Percentiles rank a stretch among this genome's conserved stretches.
phyloP scores from a whole-genome alignment of 148 eudicot genomes.

The Cornus florida region DNA sequence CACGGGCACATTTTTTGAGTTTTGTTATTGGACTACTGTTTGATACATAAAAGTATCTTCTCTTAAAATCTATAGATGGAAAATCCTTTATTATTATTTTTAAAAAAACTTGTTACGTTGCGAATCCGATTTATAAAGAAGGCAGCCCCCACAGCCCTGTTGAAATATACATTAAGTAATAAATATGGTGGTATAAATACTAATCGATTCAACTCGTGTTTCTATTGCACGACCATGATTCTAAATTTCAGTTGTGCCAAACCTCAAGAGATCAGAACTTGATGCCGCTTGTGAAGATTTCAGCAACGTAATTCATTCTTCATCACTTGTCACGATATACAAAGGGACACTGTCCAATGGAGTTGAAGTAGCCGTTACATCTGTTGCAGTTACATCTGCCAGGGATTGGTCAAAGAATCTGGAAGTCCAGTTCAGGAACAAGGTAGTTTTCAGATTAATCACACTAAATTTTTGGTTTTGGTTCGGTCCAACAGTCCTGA shows the following conservation, averaged over 20 bases:
- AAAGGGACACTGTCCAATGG: slow-evolving; percentile 86
- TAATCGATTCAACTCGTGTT: neutral
- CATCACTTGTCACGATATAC: slow-evolving; percentile 64
- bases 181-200: slow-evolving; percentile 6
- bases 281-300: slow-evolving; percentile 95
- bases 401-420: slow-evolving; percentile 74
- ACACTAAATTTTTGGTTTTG: neutral
- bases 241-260: slow-evolving; percentile 57
- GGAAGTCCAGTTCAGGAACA: slow-evolving; percentile 64
- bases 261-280: slow-evolving; percentile 76
- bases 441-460: slow-evolving; percentile 37
- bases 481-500: slow-evolving; percentile 9
- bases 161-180: neutral
- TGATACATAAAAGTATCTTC: too few species aligned
- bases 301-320: slow-evolving; percentile 75
- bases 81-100: too few species aligned
- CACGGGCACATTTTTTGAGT: neutral
- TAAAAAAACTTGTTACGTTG: too few species aligned
- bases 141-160: neutral
- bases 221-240: slow-evolving; percentile 9
- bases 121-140: neutral
- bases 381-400: slow-evolving; percentile 47
- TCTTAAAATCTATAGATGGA: too few species aligned
- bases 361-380: slow-evolving; percentile 75
- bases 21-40: too few species aligned